Base-by-base conservation (phyloP, 176 grass and related monocot genomes). In the Melocanna baccifera region DNA sequence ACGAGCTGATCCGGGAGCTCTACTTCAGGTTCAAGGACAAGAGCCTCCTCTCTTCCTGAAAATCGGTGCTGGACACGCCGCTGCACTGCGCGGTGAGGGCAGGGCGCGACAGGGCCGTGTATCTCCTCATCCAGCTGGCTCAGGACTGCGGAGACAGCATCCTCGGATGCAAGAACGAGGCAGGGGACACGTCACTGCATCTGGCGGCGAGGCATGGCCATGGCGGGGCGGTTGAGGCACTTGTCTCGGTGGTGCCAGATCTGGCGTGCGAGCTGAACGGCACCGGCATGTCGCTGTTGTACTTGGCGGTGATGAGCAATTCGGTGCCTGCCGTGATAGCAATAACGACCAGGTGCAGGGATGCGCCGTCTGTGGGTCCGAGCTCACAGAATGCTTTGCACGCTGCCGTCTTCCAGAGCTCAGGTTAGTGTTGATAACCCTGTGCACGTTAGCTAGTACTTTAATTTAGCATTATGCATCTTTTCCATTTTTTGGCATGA, bases 331-430 rank as follows among this genome's bases (percentile, higher is more conserved):
- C n/a, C 22, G 23, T 5, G 1, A 51, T 3, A 40, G 64, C 40
- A 0, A 62, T 89, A 7, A 18, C 10, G 8, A 11, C 12, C 56
- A 41, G 8, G 40, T 41, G 40, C 40, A 11, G 12, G 1, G 40
- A 73, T 0, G n/a, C 32, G 1, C 62, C 65, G 3, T 23, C 37
- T 9, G 50, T 3, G 9, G 87, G 87, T 14, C 81, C 73, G 0
- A 41, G 55, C 40, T 63, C 48, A 2, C 87, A 77, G n/a, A 84
- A 65, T 1, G 65, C 87, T 47, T 52, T 89, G 3, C 87, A 89
- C 47, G 87, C 87, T 0, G 73, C 87, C 42, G 87, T 89, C 22
- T 39, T 88, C 46, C 20, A n/a, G 53, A 57, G 20, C 53, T 16
- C 19, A 57, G 20, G 53, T 57, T 10, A 65, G n/a, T 37, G 36